phyloP scores from a whole-genome alignment of 441 rosid species.

The Bocquillonia castaneifolia region DNA sequence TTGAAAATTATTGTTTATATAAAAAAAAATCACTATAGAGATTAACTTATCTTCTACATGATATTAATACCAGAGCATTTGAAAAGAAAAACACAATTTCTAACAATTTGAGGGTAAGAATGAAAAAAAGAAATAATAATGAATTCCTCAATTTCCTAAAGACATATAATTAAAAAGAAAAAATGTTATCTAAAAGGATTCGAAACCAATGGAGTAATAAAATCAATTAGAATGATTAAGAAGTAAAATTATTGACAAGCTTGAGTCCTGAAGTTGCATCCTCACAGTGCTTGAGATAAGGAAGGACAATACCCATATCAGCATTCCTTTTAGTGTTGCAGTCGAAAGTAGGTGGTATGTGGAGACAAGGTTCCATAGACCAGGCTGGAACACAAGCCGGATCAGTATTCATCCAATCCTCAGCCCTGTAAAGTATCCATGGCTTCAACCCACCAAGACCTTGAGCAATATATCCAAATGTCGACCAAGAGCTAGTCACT shows the following conservation, averaged over 20 bases:
- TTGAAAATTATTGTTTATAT: too few relatives aligned
- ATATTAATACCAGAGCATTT: too few relatives aligned
- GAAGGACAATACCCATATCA: slow-evolving; percentile 40
- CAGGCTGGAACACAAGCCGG: slow-evolving; percentile 25
- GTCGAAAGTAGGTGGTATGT: slow-evolving; percentile 43
- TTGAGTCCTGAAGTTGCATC: slow-evolving; percentile 73
- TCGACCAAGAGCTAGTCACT: slow-evolving; percentile 27
- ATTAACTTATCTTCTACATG: too few relatives aligned
- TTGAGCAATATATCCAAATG: slow-evolving; percentile 34
- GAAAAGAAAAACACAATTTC: too few relatives aligned
- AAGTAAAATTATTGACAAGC: slow-evolving; percentile 23
- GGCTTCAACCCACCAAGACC: slow-evolving; percentile 26
- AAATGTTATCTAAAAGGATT: too few relatives aligned
- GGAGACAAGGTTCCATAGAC: slow-evolving; percentile 32
- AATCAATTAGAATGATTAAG: too few relatives aligned
- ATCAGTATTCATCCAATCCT: not conserved
- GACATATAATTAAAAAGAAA: too few relatives aligned
- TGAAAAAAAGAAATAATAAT: too few relatives aligned
- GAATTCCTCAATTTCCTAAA: too few relatives aligned
- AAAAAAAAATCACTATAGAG: too few relatives aligned
- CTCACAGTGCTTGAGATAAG: slow-evolving; percentile 67
- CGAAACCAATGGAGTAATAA: too few relatives aligned
- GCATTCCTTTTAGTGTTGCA: slow-evolving; percentile 36
- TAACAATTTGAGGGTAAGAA: too few relatives aligned
- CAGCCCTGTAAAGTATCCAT: slow-evolving; percentile 22